Percentiles rank a stretch among this genome's conserved stretches.
phyloP scores from a whole-genome alignment of 192 early-diverging fungal genomes.

The Thamnidium elegans region DNA sequence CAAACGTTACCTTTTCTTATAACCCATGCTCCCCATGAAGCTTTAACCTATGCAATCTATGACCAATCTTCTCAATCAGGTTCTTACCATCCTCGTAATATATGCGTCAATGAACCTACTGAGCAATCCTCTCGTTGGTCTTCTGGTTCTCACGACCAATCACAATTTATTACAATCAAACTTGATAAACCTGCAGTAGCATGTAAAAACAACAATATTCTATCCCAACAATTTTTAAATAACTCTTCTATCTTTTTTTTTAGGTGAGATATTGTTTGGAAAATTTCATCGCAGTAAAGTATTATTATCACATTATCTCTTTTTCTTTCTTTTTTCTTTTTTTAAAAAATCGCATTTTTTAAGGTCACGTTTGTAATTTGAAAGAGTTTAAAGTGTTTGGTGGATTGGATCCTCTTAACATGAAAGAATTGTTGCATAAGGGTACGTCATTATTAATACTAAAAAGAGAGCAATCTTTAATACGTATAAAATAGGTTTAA shows the following conservation, averaged over 20 bases:
- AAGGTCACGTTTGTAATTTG: conserved; percentile 89
- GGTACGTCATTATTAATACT: conserved; percentile 36
- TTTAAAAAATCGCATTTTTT: too few species aligned
- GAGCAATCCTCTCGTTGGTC: conserved; percentile 95
- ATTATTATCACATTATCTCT: background rate
- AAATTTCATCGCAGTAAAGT: conserved; percentile 76
- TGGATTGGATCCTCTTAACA: conserved; percentile 76
- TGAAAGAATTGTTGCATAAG: conserved; percentile 82
- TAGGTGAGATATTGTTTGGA: conserved; percentile 90
- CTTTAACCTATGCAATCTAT: conserved; percentile 59
- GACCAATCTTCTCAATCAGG: conserved; percentile 83
- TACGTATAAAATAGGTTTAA: conserved; percentile 38
- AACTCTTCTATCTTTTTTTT: too few species aligned
- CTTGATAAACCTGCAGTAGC: conserved; percentile 83
- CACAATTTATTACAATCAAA: conserved; percentile 89
- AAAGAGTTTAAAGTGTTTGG: conserved; percentile 97
- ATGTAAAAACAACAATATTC: conserved; percentile 45
- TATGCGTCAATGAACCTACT: conserved; percentile 75
- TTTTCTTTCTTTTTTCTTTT: too few species aligned
- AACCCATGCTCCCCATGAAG: background rate
- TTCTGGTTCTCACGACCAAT: conserved; percentile 78
- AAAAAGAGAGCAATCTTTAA: conserved; percentile 1
- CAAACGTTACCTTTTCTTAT: background rate
- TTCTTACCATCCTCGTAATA: conserved; percentile 81
- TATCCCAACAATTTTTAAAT: background rate